A percentile compares a stretch with the other conserved stretches of the same genome.
These are phyloP conservation scores for Aspergillus ochraceoroseus DNA, from an alignment of 2,329 filamentous ascomycete species.

Conservation along the genomic window DNA sequence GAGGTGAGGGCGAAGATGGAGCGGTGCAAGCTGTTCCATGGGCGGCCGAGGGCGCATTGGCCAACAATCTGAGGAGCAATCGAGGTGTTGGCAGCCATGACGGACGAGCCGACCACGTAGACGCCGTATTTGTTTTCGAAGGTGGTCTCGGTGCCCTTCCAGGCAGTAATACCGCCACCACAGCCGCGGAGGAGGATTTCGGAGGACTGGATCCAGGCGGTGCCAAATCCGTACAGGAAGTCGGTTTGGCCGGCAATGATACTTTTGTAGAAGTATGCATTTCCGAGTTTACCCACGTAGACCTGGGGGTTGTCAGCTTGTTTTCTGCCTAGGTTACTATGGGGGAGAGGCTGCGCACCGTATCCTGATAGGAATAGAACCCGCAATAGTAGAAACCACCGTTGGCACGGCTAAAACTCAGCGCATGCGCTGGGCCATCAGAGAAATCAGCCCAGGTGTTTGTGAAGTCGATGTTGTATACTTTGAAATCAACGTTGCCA, in stretches of 20 bases:
- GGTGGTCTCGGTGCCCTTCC: slow-evolving; percentile 64
- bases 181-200: slow-evolving; percentile 55
- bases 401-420: slow-evolving; percentile 60
- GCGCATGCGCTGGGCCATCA: slow-evolving; percentile 55
- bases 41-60: slow-evolving; percentile 56
- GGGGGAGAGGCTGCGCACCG: slow-evolving; percentile 34
- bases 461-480: slow-evolving; percentile 62
- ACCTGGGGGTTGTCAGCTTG: slow-evolving; percentile 31
- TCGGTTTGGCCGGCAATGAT: slow-evolving; percentile 63
- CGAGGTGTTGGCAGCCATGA: slow-evolving; percentile 53
- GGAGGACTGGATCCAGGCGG: slow-evolving; percentile 55
- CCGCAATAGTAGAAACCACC: slow-evolving; percentile 63
- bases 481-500: slow-evolving; percentile 59
- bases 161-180: slow-evolving; percentile 63
- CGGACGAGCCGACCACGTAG: slow-evolving; percentile 55
- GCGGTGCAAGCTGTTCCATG: slow-evolving; percentile 57
- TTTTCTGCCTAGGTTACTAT: not conserved
- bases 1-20: slow-evolving; percentile 55
- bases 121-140: slow-evolving; percentile 63
- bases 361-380: slow-evolving; percentile 65
- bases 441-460: slow-evolving; percentile 54
- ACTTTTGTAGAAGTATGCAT: slow-evolving; percentile 59
- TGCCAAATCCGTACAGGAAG: slow-evolving; percentile 65
- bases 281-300: slow-evolving; percentile 62
- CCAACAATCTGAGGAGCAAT: slow-evolving; percentile 39